These are phyloP conservation scores for Kluyveromyces nonfermentans DNA, from an alignment of 805 yeast genomes.

Conservation along the genomic window DNA sequence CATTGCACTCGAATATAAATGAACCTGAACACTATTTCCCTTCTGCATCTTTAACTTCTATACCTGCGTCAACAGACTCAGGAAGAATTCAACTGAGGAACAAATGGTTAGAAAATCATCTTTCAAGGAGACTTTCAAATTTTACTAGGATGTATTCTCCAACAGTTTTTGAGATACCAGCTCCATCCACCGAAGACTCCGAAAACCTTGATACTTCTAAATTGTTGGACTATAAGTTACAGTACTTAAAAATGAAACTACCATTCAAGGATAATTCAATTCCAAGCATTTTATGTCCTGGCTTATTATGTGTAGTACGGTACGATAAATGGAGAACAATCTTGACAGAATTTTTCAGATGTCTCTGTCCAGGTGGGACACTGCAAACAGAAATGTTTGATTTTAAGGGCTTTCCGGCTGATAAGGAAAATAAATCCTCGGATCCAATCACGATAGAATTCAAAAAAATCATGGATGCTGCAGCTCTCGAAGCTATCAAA, in stretches of 20 bases:
- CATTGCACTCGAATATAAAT: background rate
- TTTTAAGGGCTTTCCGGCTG: conserved; percentile 7
- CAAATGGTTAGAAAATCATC: conserved; percentile 21
- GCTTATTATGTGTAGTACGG: conserved; percentile 20
- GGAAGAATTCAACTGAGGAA: conserved; percentile 11
- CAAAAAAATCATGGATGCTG: conserved; percentile 16
- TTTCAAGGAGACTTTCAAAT: conserved; percentile 16
- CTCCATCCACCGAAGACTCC: conserved; percentile 2
- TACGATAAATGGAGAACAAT: conserved; percentile 23
- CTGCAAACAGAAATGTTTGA: conserved; percentile 17
- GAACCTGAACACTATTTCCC: background rate
- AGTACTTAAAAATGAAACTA: conserved; percentile 16
- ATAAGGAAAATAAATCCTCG: conserved; percentile 10
- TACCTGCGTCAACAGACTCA: background rate
- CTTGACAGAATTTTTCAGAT: conserved; percentile 20
- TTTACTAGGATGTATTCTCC: conserved; percentile 18
- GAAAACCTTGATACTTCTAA: conserved; percentile 8
- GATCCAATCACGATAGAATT: conserved; percentile 17
- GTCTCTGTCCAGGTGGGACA: conserved; percentile 25
- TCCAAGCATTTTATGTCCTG: conserved; percentile 22
- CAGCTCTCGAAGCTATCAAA: conserved; percentile 20
- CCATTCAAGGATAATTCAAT: conserved; percentile 21
- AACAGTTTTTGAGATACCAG: conserved; percentile 1
- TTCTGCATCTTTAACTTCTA: background rate
- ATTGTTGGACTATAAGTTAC: conserved; percentile 13